Evolutionary conservation across 2,329 filamentous ascomycete species (phyloP).

Genomic region (Cladosporium velox): DNA sequence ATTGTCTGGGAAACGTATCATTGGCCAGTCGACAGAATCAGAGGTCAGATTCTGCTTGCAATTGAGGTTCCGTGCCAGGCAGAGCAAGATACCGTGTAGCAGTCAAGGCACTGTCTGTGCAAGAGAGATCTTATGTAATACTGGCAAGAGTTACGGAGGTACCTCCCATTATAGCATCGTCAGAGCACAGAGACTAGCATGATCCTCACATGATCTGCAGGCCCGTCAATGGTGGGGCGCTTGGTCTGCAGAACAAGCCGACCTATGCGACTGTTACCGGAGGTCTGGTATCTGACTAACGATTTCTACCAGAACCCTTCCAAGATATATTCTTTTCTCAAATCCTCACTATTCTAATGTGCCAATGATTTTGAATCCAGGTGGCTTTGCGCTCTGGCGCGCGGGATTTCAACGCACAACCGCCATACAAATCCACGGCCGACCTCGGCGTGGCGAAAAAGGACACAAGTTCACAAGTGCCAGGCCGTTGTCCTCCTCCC

Average conservation of each 20-base stretch:
- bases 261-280: background rate
- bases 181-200: background rate
- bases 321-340: background rate
- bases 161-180: background rate
- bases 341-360: too few species aligned
- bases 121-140: background rate
- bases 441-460: background rate
- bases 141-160: background rate
- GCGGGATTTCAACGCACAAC: background rate
- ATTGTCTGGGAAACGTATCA: background rate
- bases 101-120: background rate
- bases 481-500: background rate
- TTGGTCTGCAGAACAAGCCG: background rate
- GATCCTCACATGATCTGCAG: background rate
- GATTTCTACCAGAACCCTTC: background rate
- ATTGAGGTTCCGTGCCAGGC: background rate
- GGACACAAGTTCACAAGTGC: background rate
- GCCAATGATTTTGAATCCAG: background rate
- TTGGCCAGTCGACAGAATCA: background rate
- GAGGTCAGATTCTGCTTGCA: background rate
- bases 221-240: background rate
- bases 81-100: background rate
- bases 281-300: background rate
- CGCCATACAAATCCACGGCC: background rate
- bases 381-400: background rate